phyloP scores from a whole-genome alignment of 768 basidiomycete genomes.

The Tricholoma saponaceum region DNA sequence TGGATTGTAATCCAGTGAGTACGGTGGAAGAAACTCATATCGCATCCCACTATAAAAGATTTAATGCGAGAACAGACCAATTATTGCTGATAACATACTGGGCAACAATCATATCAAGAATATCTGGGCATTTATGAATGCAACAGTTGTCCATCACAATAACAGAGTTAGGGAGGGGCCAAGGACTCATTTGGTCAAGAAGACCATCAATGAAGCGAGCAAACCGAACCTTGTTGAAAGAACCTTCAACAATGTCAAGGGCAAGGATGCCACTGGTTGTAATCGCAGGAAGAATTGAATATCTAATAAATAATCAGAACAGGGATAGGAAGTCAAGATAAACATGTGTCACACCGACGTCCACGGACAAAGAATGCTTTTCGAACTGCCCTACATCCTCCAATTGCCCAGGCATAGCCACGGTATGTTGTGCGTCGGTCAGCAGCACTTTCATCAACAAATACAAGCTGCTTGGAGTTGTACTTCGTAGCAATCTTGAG shows the following conservation, averaged over 20 bases:
- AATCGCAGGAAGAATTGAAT: not conserved
- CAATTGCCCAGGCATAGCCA: not conserved
- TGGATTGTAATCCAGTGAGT: not conserved
- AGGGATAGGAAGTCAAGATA: not conserved
- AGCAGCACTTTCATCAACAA: not conserved
- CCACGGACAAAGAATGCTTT: not conserved
- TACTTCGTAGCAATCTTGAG: not conserved
- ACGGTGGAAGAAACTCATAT: not conserved
- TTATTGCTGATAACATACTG: not conserved
- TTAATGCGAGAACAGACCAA: too few relatives aligned
- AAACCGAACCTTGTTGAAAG: not conserved
- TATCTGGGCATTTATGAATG: not conserved
- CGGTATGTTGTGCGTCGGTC: not conserved
- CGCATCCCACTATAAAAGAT: not conserved
- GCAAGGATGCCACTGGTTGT: not conserved
- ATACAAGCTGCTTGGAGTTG: not conserved
- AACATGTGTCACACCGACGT: not conserved
- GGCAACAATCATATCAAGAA: not conserved
- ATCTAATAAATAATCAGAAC: not conserved
- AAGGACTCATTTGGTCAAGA: not conserved
- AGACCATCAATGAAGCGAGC: not conserved
- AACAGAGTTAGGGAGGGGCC: not conserved
- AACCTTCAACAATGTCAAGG: not conserved
- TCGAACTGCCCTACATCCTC: not conserved
- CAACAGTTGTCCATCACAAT: not conserved